Evolutionary conservation across 1,284 basidiomycete species (phyloP), one percentile per base, ranked within the genome.

Genomic region (Nidula niveotomentosa): DNA sequence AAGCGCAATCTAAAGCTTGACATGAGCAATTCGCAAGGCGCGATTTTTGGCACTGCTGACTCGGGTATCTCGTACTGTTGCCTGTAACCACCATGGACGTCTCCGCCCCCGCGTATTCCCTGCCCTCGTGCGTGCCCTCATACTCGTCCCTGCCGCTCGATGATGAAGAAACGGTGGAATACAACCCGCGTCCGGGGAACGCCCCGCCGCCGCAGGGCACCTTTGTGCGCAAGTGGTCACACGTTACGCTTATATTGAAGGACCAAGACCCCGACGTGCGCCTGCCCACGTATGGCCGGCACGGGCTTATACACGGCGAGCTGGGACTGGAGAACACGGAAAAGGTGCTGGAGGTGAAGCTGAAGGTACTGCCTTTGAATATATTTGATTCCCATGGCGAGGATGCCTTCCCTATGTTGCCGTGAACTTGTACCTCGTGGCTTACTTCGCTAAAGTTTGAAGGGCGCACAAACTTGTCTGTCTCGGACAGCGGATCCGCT

Each of bases 401-500:
- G 23, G 23, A 23, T 23, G 15, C 34, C 39, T 10, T 48, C 49
- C 56, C 12, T 23, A 5, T 23, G 23, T 23, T 23, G 23, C 23
- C 5, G 23, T 23, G 5, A 23, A 23, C 23, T 23, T 23, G 23
- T 23, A 33, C 48, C 34, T 13, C 15, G 30, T 43, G 37, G 17
- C 23, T 51, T 18, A 15, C 17, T 50, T 52, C 48, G 4, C 17
- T 53, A 9, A 51, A 80, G 78, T 59, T 80, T 23, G 69, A 72
- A 44, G 77, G 77, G 5, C 67, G 65, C 17, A 65, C 79, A 51
- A 64, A 59, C n/a, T 54, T 79, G 13, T 71, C 72, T 3, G 62
- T 72, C 12, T 66, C 73, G 2, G 73, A 76, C 47, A 68, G 68
- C 41, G 70, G 71, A 23, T 65, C 66, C 13, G 57, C 51, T 30